Evolutionary conservation across 2,329 filamentous ascomycete genomes (phyloP).

Genomic region (Sclerotinia subarctica): DNA sequence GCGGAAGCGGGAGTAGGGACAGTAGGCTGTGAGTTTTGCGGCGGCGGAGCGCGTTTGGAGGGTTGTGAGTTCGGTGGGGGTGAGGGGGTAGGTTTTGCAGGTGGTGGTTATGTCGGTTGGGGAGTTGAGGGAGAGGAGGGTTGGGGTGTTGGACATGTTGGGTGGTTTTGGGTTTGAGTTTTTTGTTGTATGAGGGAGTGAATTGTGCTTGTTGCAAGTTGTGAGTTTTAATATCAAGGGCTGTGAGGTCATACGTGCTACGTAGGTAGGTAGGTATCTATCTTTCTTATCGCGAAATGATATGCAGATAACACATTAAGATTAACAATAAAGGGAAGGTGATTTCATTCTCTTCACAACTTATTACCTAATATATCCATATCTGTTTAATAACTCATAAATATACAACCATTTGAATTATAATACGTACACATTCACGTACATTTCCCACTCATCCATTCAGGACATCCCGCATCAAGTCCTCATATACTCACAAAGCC

Average conservation of each 20-base stretch:
- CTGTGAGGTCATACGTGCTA: background rate
- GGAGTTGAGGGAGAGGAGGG: background rate
- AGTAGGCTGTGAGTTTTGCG: slow-evolving; percentile 80
- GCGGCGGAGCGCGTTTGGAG: slow-evolving; percentile 66
- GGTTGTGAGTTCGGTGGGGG: slow-evolving; percentile 58
- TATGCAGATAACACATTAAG: too few relatives aligned
- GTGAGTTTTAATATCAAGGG: background rate
- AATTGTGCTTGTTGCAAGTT: background rate
- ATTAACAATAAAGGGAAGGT: background rate
- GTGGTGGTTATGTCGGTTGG: background rate
- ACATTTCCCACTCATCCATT: too few relatives aligned
- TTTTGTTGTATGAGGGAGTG: background rate
- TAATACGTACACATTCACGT: too few relatives aligned
- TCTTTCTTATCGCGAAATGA: background rate
- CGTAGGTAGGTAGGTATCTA: too few relatives aligned
- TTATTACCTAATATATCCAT: background rate
- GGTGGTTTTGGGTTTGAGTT: too few relatives aligned
- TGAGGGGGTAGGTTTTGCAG: slow-evolving; percentile 47
- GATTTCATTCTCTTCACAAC: background rate
- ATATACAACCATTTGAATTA: background rate
- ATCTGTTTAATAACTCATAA: too few relatives aligned
- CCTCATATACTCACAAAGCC: too few relatives aligned
- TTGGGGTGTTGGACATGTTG: background rate
- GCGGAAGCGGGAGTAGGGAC: slow-evolving; percentile 67
- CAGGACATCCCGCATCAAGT: too few relatives aligned